Base-by-base conservation (phyloP, 2,329 filamentous ascomycete genomes). In the Alternaria triticimaculans region DNA sequence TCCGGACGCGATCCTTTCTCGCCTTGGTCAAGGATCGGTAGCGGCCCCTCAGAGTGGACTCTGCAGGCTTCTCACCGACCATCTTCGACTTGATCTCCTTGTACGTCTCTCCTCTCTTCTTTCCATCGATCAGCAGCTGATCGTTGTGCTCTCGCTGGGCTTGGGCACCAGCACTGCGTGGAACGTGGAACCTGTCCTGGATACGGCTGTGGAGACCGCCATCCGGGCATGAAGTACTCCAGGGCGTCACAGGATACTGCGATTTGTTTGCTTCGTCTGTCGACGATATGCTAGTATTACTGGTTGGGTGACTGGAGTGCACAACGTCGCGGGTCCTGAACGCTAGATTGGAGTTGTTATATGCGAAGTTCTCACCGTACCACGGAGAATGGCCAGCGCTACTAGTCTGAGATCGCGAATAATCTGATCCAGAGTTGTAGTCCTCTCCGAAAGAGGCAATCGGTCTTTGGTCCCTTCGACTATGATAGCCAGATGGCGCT, bases 41-140 rank as follows among this genome's bases (percentile, higher is more conserved):
- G 0, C 90, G 85, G 0, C 92, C 92, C 14, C 92, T 85, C 41
- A 94, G 82, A 0, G 92, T 94, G 11, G 90, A 91, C 78, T 92
- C 90, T 2, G 90, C 88, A 70, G 92, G 89, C 0, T 75, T 78
- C 66, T 90, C 90, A 1, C 82, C 80, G 9, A 89, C 78, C 14
- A 89, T 87, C 18, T 80, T 72, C 7, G 74, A 70, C 41, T 85
- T 85, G 71, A 93, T 92, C 62, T 90, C 84, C 58, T 84, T 86
- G 79, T 92, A 93, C 0, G 89, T 88, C 80, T 87, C 81, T 4
- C 89, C 89, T 2, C 81, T 76, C 8, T 77, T 72, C 75, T 88
- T 89, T 23, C 84, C 82, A n/a, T 82, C 72, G 15, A 91, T 76
- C 1, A 92, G 82, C 45, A 76, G 65, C 6, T 70, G 49, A 43